These are phyloP conservation scores for Phytophthora idaei DNA, from an alignment of 352 stramenopile genomes.

Conservation along the genomic window DNA sequence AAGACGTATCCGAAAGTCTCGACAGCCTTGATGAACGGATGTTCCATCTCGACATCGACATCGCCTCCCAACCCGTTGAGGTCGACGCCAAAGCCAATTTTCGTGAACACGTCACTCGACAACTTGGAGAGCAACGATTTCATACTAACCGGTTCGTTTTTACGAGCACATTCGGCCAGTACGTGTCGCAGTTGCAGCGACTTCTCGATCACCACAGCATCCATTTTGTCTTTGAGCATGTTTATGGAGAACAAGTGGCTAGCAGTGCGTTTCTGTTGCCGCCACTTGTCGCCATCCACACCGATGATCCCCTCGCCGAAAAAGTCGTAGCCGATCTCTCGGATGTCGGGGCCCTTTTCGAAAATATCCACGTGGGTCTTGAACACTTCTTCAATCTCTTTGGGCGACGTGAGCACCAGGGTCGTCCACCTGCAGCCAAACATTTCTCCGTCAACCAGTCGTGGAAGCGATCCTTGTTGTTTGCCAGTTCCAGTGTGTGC, in stretches of 20 bases:
- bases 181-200: conserved; percentile 30
- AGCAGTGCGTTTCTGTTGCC: conserved; percentile 65
- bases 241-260: conserved; percentile 84
- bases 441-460: neutral
- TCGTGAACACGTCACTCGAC: conserved; percentile 37
- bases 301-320: conserved; percentile 60
- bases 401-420: conserved; percentile 35
- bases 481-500: neutral
- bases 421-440: conserved; percentile 3
- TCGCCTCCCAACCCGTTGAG: conserved; percentile 32
- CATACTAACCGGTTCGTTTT: conserved; percentile 28
- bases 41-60: conserved; percentile 30
- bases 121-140: conserved; percentile 33
- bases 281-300: conserved; percentile 57
- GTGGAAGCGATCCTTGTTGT: neutral
- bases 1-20: conserved; percentile 28
- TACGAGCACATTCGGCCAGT: conserved; percentile 20
- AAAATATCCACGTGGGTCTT: conserved; percentile 59
- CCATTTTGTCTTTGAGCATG: conserved; percentile 54
- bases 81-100: conserved; percentile 39
- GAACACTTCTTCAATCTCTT: conserved; percentile 35
- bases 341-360: conserved; percentile 33
- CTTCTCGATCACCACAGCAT: conserved; percentile 40
- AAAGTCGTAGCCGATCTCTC: conserved; percentile 36
- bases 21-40: conserved; percentile 36